Conservation (phyloP, 805 yeast species). For the Pichia nanzhaoensis region DNA sequence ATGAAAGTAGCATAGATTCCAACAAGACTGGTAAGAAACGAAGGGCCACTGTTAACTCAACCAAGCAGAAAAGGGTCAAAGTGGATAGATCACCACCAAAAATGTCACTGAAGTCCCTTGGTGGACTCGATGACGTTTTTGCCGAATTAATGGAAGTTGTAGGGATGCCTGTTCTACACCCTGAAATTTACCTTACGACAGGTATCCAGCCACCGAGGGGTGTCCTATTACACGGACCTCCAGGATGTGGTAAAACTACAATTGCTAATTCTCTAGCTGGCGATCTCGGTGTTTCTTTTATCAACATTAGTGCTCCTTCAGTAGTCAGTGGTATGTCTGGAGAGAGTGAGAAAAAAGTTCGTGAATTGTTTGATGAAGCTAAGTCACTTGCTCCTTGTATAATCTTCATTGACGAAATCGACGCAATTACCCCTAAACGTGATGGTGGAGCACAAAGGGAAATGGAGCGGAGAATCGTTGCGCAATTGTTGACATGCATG, state of each 20-base stretch:
- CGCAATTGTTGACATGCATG: slow-evolving; percentile 89
- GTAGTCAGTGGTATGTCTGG: slow-evolving; percentile 99
- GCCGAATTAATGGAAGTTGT: slow-evolving; percentile 83
- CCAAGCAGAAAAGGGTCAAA: slow-evolving; percentile 24
- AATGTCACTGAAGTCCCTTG: slow-evolving; percentile 63
- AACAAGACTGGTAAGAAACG: slow-evolving; percentile 24
- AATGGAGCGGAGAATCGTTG: slow-evolving; percentile 96
- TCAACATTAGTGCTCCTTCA: slow-evolving; percentile 88
- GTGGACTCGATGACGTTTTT: slow-evolving; percentile 85
- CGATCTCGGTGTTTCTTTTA: slow-evolving; percentile 87
- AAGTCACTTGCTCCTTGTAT: slow-evolving; percentile 84
- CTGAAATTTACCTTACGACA: slow-evolving; percentile 79
- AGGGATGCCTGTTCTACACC: slow-evolving; percentile 88
- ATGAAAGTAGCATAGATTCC: slow-evolving; percentile 5
- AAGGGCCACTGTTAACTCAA: slow-evolving; percentile 38
- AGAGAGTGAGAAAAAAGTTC: slow-evolving; percentile 87
- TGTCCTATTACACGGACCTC: slow-evolving; percentile 91
- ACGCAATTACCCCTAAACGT: slow-evolving; percentile 96
- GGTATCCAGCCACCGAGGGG: slow-evolving; percentile 97
- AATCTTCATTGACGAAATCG: slow-evolving; percentile 92
- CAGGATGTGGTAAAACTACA: slow-evolving; percentile 97
- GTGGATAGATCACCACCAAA: slow-evolving; percentile 64
- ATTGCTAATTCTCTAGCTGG: slow-evolving; percentile 96
- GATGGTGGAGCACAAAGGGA: slow-evolving; percentile 99
- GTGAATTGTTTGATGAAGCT: slow-evolving; percentile 94